Evolutionary conservation across 2,329 filamentous ascomycete species (phyloP), one percentile per base, ranked within the genome.

Genomic region (Sordariomycetes sp.): DNA sequence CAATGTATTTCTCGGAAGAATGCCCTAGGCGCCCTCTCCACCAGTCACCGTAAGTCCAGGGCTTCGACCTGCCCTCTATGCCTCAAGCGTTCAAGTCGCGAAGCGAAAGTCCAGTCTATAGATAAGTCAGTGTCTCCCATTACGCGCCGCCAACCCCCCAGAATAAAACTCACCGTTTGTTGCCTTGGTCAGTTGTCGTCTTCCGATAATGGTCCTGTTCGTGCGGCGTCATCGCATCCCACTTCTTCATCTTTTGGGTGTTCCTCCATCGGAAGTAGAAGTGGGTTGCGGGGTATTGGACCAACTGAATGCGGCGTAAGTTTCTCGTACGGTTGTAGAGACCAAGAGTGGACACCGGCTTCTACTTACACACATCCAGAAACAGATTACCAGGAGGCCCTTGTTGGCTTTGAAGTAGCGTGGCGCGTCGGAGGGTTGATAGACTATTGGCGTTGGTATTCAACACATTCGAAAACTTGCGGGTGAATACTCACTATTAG

Each of bases 181-280:
- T 64, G 10, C 63, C 63, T 54, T 60, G 59, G 52, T 61, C 60
- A 35, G 58, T 55, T 6, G 62, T 61, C 3, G 60, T 61, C 55
- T 59, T 43, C 11, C 57, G 37, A 46, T 65, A 59, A 34, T 55
- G 54, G 35, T 60, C 58, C 43, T 62, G 58, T 52, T 64, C 60
- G 51, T 64, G 55, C 12, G 53, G 20, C 11, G 57, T 58, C 51
- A 62, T 53, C 20, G 52, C 58, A 24, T 53, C 51, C 61, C 61
- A 62, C 25, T 58, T 55, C 52, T 60, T 55, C 10, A 58, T 55
- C 28, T 60, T 59, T 10, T 53, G 43, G 11, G 32, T 55, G 55
- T 76, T 77, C 3, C 70, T 67, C 69, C 66, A 70, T 16, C 73
- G 64, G 54, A 77, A 74, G 57, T 69, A 74, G 22, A 68, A 69